A percentile compares a stretch with the other conserved stretches of the same genome.
phyloP scores from a whole-genome alignment of 1,284 basidiomycete species.

The Athelia sp. region DNA sequence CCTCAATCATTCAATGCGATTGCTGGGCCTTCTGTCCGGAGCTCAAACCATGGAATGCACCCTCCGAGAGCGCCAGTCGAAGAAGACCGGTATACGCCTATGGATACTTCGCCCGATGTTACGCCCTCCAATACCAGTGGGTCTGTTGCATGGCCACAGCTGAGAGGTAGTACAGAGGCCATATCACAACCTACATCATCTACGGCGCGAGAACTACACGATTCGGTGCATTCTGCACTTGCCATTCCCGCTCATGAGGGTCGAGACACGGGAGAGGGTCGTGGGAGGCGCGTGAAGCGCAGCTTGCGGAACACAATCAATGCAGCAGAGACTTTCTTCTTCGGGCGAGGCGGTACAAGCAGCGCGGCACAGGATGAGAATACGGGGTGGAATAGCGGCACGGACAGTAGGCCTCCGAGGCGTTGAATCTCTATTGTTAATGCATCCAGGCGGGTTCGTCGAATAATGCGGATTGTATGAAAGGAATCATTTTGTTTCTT shows the following conservation, averaged over 20 bases:
- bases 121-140: slow-evolving; percentile 7
- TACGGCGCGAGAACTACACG: slow-evolving; percentile 33
- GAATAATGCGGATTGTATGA: no score
- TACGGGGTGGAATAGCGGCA: background rate
- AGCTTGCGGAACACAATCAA: slow-evolving; percentile 61
- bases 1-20: background rate
- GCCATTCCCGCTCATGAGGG: slow-evolving; percentile 19
- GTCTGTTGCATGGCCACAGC: slow-evolving; percentile 19
- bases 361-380: background rate
- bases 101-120: slow-evolving; percentile 15
- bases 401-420: background rate
- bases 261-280: slow-evolving; percentile 28
- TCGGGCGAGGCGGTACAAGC: slow-evolving; percentile 33
- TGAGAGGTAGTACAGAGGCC: background rate
- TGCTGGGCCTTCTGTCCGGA: background rate
- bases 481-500: no score
- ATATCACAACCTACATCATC: slow-evolving; percentile 19
- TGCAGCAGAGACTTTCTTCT: slow-evolving; percentile 63
- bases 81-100: no score
- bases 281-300: slow-evolving; percentile 57
- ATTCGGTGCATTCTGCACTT: slow-evolving; percentile 37
- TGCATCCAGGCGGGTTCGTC: background rate
- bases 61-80: background rate
- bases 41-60: background rate
- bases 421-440: background rate